Percentiles rank a stretch among this genome's conserved stretches.
Conservation (phyloP, 2,329 filamentous ascomycete species). For the Neoarthrinium moseri region DNA sequence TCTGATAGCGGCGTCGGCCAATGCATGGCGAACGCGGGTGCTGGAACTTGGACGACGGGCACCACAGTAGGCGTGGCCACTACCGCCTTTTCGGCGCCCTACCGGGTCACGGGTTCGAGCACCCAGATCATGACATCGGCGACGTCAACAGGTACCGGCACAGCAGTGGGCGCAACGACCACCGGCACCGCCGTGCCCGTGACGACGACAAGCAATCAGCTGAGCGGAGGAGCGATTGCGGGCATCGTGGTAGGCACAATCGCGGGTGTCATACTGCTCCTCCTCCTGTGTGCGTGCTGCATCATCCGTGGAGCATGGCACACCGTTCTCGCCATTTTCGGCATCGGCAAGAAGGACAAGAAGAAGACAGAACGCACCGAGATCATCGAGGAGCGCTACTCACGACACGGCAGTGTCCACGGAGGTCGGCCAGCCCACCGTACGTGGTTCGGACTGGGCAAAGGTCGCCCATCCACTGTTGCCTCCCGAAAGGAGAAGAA, state of each 20-base stretch:
- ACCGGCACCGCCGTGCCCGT: constrained; percentile 47
- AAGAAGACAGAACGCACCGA: constrained; percentile 54
- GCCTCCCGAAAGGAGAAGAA: constrained; percentile 45
- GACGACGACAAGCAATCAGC: constrained; percentile 38
- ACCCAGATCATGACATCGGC: constrained; percentile 48
- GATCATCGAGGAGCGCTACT: constrained; percentile 62
- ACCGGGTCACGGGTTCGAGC: constrained; percentile 52
- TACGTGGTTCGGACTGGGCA: constrained; percentile 53
- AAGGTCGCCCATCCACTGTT: constrained; percentile 37
- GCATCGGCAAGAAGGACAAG: constrained; percentile 51
- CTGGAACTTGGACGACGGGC: constrained; percentile 38
- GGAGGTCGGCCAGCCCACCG: constrained; percentile 52
- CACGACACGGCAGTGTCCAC: constrained; percentile 43
- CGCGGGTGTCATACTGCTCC: constrained; percentile 63
- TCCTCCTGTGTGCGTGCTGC: constrained; percentile 74
- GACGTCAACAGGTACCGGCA: constrained; percentile 46
- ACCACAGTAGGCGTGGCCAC: constrained; percentile 49
- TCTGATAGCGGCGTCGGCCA: constrained; percentile 55
- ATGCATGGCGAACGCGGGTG: constrained; percentile 55
- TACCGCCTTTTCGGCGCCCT: constrained; percentile 48
- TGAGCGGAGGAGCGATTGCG: constrained; percentile 74
- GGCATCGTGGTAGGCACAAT: constrained; percentile 77
- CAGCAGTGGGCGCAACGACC: constrained; percentile 49
- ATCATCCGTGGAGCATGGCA: constrained; percentile 63
- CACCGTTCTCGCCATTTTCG: constrained; percentile 58